phyloP scores from a whole-genome alignment of 148 eudicot genomes.

The Chenopodium berlandieri region DNA sequence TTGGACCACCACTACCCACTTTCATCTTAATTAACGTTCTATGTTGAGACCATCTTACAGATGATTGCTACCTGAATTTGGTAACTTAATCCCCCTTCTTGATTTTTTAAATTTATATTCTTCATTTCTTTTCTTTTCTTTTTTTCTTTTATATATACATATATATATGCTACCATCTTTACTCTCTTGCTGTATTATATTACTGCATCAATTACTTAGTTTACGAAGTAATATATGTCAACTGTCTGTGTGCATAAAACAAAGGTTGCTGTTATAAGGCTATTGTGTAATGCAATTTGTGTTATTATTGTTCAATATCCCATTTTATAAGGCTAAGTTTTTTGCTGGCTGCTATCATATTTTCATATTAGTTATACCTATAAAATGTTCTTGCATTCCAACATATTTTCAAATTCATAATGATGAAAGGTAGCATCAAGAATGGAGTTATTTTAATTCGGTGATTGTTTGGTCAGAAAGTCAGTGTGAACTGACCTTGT shows the following conservation, averaged over 20 bases:
- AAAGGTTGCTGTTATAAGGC: background rate
- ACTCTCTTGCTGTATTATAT: background rate
- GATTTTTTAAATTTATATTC: background rate
- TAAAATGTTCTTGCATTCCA: background rate
- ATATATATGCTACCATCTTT: background rate
- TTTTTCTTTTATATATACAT: background rate
- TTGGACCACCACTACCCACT: too few relatives aligned
- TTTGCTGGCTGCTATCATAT: background rate
- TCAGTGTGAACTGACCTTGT: background rate
- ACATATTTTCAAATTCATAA: background rate
- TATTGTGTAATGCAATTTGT: background rate
- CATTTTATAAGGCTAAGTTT: background rate
- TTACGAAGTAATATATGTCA: background rate
- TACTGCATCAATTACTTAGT: background rate
- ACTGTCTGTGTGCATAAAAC: background rate
- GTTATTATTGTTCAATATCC: background rate
- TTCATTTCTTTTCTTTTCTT: background rate
- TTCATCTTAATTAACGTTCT: background rate
- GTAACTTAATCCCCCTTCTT: too few relatives aligned
- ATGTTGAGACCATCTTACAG: background rate
- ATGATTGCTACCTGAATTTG: background rate
- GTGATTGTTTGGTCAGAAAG: background rate
- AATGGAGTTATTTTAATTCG: background rate
- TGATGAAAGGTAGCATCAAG: background rate
- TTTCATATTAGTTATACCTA: background rate